These are phyloP conservation scores for Aspergillus ruber DNA, from an alignment of 2,329 filamentous ascomycete genomes.

Conservation along the genomic window DNA sequence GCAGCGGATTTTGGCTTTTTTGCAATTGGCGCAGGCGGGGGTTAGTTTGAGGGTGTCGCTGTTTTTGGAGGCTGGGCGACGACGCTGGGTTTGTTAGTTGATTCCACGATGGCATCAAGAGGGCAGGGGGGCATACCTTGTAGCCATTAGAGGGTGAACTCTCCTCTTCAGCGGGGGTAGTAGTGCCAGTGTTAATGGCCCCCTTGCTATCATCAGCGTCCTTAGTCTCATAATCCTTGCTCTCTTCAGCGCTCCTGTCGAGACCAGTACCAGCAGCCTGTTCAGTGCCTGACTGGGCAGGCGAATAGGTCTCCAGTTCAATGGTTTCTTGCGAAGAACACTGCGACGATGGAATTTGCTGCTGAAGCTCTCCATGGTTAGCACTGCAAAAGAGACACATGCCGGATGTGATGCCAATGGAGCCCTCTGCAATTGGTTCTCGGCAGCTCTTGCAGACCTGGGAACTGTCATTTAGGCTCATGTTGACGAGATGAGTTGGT, in stretches of 20 bases:
- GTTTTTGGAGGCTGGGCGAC: too few relatives aligned
- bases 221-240: neutral
- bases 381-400: conserved; percentile 1
- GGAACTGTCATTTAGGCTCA: neutral
- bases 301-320: neutral
- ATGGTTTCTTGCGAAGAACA: neutral
- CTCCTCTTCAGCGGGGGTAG: neutral
- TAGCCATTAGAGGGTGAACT: neutral
- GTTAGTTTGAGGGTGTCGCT: conserved; percentile 3
- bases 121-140: neutral
- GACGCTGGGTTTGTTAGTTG: neutral
- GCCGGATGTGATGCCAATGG: neutral
- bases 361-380: neutral
- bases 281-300: neutral
- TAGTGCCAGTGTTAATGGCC: too few relatives aligned
- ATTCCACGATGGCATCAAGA: neutral
- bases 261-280: neutral
- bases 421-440: neutral
- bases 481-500: neutral
- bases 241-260: neutral
- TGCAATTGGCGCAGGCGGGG: conserved; percentile 17
- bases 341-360: neutral
- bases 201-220: neutral
- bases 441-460: conserved; percentile 2
- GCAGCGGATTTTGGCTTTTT: conserved; percentile 21